Percentiles rank a stretch among this genome's conserved stretches.
These are phyloP conservation scores for Forsythia suspensa DNA, from an alignment of 257 asterid genomes.

Conservation along the genomic window DNA sequence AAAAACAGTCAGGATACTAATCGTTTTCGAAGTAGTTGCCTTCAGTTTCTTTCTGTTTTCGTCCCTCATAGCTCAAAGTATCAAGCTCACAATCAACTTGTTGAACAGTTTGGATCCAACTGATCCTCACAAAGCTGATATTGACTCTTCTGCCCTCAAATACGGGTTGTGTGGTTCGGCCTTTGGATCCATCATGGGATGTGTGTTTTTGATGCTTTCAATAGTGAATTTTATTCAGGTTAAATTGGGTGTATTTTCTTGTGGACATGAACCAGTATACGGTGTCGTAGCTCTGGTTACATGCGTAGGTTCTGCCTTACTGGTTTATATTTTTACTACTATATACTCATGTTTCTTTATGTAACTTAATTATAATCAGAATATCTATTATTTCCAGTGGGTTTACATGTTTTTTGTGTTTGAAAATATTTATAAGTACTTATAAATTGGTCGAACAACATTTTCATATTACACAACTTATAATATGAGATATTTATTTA, in stretches of 20 bases:
- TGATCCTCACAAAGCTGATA: conserved; percentile 38
- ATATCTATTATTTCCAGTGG: too few relatives aligned
- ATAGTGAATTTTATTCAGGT: conserved; percentile 37
- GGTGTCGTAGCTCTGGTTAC: conserved; percentile 24
- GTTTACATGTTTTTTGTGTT: too few relatives aligned
- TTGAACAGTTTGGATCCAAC: conserved; percentile 32
- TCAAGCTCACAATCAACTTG: conserved; percentile 46
- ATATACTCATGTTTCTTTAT: conserved; percentile 41
- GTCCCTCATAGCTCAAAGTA: conserved; percentile 43
- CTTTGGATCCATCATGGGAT: conserved; percentile 38
- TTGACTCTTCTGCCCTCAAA: conserved; percentile 28
- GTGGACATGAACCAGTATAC: conserved; percentile 31
- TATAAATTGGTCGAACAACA: too few relatives aligned
- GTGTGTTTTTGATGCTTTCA: conserved; percentile 38
- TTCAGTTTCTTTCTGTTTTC: conserved; percentile 59
- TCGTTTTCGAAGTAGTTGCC: conserved; percentile 44
- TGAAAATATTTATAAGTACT: too few relatives aligned
- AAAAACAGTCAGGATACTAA: conserved; percentile 28
- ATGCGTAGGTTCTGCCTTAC: conserved; percentile 27
- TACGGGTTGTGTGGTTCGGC: conserved; percentile 43
- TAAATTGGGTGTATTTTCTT: conserved; percentile 34
- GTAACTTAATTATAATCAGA: too few relatives aligned
- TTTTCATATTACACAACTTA: too few relatives aligned
- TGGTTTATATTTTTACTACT: conserved; percentile 31
- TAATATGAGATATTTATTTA: too few relatives aligned